phyloP scores from a whole-genome alignment of 2,329 filamentous ascomycete genomes.

The Colletotrichum agaves region DNA sequence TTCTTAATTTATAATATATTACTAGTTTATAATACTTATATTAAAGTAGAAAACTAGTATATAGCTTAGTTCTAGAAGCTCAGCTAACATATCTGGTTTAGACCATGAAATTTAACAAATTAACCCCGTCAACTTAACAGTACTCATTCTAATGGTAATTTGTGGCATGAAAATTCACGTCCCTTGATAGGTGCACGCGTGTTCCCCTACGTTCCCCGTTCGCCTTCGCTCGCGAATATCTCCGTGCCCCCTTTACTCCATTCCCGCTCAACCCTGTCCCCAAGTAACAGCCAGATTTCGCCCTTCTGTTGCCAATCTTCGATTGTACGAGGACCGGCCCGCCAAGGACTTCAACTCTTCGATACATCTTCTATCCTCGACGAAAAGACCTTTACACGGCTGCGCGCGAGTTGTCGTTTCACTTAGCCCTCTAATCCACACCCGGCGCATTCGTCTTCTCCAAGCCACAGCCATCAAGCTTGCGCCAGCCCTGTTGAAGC shows the following conservation, averaged over 20 bases:
- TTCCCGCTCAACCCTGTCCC: background rate
- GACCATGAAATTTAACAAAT: too few relatives aligned
- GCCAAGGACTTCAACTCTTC: conserved; percentile 5
- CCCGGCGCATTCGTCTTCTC: conserved; percentile 18
- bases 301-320: conserved; percentile 3
- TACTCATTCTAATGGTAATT: conserved; percentile 2
- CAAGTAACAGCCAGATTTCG: conserved; percentile 2
- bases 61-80: too few relatives aligned
- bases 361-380: background rate
- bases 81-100: too few relatives aligned
- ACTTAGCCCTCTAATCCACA: background rate
- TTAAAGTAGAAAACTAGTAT: too few relatives aligned
- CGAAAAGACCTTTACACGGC: background rate
- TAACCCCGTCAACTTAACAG: too few relatives aligned
- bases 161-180: conserved; percentile 21
- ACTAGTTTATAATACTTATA: too few relatives aligned
- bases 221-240: conserved; percentile 18
- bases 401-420: background rate
- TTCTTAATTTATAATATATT: too few relatives aligned
- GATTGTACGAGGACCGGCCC: background rate
- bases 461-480: background rate
- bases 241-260: conserved; percentile 24
- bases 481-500: background rate
- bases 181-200: conserved; percentile 36
- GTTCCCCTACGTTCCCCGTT: conserved; percentile 32